These are phyloP conservation scores for Phytophthora pisi DNA, from an alignment of 352 stramenopile species.

Conservation along the genomic window DNA sequence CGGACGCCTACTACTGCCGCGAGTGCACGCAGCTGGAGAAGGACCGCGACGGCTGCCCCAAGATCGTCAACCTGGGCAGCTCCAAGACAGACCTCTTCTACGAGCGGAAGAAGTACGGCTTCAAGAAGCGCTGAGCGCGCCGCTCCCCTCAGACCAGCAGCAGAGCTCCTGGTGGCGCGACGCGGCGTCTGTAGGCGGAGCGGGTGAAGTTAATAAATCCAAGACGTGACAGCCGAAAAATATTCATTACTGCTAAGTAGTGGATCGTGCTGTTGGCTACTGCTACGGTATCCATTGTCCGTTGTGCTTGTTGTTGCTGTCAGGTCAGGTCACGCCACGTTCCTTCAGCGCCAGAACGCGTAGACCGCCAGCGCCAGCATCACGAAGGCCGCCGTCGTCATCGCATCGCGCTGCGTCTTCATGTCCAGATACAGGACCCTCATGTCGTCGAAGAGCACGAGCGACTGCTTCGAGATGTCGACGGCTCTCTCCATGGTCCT, in stretches of 20 bases:
- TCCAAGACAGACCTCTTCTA: constrained; percentile 99
- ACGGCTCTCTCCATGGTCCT: not conserved
- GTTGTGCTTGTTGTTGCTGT: not conserved
- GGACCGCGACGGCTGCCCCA: constrained; percentile 98
- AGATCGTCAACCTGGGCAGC: constrained; percentile 98
- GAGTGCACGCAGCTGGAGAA: constrained; percentile 98
- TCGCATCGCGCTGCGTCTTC: not conserved
- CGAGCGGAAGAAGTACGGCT: constrained; percentile 98
- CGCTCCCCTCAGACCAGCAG: constrained; percentile 15
- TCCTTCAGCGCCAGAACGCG: constrained; percentile 9
- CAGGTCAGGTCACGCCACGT: not conserved
- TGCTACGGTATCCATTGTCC: not conserved
- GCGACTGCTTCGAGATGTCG: not conserved
- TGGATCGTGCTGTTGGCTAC: not conserved
- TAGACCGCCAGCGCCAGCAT: constrained; percentile 5
- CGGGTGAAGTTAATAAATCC: constrained; percentile 26
- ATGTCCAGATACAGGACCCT: not conserved
- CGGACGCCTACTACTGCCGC: constrained; percentile 99
- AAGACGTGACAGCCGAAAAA: constrained; percentile 2
- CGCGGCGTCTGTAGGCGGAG: constrained; percentile 27
- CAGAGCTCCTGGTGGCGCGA: not conserved
- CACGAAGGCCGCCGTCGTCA: not conserved
- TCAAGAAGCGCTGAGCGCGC: constrained; percentile 86
- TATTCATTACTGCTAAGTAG: constrained; percentile 4
- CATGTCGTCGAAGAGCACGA: not conserved